Percentiles rank a stretch among this genome's conserved stretches.
phyloP scores from a whole-genome alignment of 2,329 filamentous ascomycete species.

The Tolypocladium inflatum region DNA sequence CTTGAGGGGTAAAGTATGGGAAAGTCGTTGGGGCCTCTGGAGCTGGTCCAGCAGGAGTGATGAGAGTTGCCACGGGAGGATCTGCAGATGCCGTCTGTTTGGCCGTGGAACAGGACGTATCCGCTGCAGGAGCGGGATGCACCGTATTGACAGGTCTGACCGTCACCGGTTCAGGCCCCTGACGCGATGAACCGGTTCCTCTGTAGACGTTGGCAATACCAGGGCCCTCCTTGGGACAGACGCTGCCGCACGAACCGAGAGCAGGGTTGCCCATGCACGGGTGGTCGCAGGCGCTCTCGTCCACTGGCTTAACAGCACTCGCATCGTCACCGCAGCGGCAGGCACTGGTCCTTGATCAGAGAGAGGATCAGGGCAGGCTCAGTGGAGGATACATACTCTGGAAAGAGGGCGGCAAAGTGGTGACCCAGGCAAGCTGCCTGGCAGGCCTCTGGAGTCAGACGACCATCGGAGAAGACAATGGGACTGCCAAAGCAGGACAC shows the following conservation, averaged over 20 bases:
- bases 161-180: neutral
- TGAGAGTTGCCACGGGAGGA: neutral
- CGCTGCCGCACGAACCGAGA: constrained; percentile 23
- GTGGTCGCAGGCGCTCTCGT: constrained; percentile 21
- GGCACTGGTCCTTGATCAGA: constrained; percentile 13
- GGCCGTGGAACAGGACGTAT: constrained; percentile 1
- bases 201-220: constrained; percentile 23
- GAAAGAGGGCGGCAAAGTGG: constrained; percentile 18
- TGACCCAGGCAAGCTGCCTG: constrained; percentile 18
- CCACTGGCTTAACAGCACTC: constrained; percentile 14
- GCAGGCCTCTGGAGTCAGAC: constrained; percentile 16
- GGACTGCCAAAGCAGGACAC: constrained; percentile 14
- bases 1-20: neutral
- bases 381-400: constrained; percentile 14
- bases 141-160: neutral
- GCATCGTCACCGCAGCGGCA: constrained; percentile 25
- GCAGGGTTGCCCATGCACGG: constrained; percentile 17
- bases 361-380: rapidly evolving
- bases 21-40: constrained; percentile 6
- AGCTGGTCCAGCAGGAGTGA: constrained; percentile 6
- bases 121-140: neutral
- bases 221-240: constrained; percentile 15
- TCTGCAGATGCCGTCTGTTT: neutral
- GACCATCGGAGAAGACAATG: constrained; percentile 11
- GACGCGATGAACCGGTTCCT: constrained; percentile 4